Evolutionary conservation across 169 alveolate species (phyloP), one percentile per base, ranked within the genome.

Genomic region (Plasmodium malariae): DNA sequence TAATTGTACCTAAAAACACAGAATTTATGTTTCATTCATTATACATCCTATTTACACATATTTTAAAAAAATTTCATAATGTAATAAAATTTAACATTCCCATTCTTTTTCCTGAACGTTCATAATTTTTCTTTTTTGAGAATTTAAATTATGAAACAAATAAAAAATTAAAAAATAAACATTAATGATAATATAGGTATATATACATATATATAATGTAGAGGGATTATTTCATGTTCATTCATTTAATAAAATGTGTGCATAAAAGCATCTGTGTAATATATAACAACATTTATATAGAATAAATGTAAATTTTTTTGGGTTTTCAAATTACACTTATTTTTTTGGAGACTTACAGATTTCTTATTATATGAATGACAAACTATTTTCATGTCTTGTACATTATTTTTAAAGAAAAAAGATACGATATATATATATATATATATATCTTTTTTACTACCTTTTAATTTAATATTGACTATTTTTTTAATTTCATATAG

Each of bases 241-340:
- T n/a, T n/a, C n/a, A n/a, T n/a, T 65, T 24, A 7, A 21, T n/a
- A 65, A 36, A 65, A 65, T 34, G 49, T 65, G 49, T 43, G 36
- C 24, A 65, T 65, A 30, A 65, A 65, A 65, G n/a, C 54, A 36
- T 65, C 17, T 21, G 74, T 30, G 26, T 14, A 36, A 67, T 67
- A 48, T 67, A 26, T 26, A 19, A 67, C 21, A 4, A 55, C 60
- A 28, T 32, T 55, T 17, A 9, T 40, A 40, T 9, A 9, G 51
- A 40, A 40, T 40, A 9, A 6, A 40, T 9, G 9, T 40, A 40
- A 40, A 40, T n/a, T n/a, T n/a, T 40, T 6, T 40, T 40, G 51
- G 9, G 51, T 40, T 40, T 40, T 40, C 9, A 40, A 40, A 40
- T 5, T 9, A 40, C 51, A 40, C 51, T 6, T 6, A 5, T 40